These are phyloP conservation scores for Closterium sp. DNA, from an alignment of 139 green algal species.

Conservation along the genomic window DNA sequence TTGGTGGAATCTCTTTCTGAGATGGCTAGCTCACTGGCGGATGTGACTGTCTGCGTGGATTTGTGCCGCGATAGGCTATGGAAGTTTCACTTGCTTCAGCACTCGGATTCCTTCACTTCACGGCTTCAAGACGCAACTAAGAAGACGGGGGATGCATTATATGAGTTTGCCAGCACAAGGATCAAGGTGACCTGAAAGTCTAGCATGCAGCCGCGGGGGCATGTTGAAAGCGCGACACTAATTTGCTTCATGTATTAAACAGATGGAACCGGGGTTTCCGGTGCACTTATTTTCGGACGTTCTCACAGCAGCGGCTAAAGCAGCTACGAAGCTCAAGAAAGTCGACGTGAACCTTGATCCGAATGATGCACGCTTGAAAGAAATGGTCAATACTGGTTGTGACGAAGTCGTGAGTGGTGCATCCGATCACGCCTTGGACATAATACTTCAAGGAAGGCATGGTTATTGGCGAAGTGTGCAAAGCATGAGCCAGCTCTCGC, in stretches of 20 bases:
- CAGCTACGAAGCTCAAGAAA: neutral
- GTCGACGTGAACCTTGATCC: neutral
- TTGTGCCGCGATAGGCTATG: neutral
- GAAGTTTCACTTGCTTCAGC: neutral
- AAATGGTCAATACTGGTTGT: neutral
- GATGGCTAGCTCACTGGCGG: neutral
- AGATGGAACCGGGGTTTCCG: neutral
- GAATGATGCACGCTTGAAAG: neutral
- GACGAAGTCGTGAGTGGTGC: neutral
- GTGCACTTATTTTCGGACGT: neutral
- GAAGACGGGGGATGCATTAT: neutral
- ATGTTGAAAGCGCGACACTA: neutral
- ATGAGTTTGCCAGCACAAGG: neutral
- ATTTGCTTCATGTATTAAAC: neutral
- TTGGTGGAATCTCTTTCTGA: neutral
- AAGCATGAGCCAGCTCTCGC: neutral
- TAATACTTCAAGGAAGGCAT: neutral
- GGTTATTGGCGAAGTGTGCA: neutral
- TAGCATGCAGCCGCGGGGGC: neutral
- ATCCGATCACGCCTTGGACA: neutral
- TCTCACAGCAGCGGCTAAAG: neutral
- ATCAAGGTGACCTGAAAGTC: neutral
- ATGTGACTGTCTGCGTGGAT: neutral
- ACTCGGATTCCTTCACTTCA: neutral
- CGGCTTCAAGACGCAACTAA: neutral